Evolutionary conservation across 2,329 filamentous ascomycete genomes (phyloP).

Genomic region (Trichoderma sp.): DNA sequence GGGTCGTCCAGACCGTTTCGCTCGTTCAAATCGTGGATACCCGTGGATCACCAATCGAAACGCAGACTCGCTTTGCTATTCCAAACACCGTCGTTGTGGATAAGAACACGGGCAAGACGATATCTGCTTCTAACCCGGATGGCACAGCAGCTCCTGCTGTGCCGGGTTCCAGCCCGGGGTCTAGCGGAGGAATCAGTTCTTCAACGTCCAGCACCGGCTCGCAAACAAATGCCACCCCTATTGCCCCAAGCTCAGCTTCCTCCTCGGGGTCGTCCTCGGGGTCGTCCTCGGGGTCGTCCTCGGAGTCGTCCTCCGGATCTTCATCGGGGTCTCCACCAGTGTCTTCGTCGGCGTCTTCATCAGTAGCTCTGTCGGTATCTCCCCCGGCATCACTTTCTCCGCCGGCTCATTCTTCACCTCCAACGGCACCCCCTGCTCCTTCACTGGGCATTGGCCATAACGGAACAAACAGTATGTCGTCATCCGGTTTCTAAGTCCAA

Average conservation of each 20-base stretch:
- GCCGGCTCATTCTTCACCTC: constrained; percentile 30
- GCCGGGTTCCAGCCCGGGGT: constrained; percentile 5
- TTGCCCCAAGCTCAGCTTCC: neutral
- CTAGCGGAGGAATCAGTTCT: neutral
- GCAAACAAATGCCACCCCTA: neutral
- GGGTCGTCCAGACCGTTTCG: constrained; percentile 54
- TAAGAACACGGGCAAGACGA: constrained; percentile 37
- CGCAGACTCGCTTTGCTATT: constrained; percentile 42
- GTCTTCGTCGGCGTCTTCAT: neutral
- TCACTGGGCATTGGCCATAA: constrained; percentile 24
- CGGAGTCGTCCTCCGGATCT: too few relatives aligned
- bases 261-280: neutral
- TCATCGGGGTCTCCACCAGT: neutral
- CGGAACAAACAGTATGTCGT: constrained; percentile 25
- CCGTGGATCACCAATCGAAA: constrained; percentile 43
- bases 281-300: neutral
- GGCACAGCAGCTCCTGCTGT: constrained; percentile 13
- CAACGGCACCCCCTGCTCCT: constrained; percentile 21
- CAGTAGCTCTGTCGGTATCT: neutral
- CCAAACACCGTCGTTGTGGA: constrained; percentile 40
- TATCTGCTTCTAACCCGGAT: constrained; percentile 32
- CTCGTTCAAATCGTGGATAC: constrained; percentile 52
- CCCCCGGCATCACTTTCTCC: constrained; percentile 25
- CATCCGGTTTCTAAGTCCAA: neutral
- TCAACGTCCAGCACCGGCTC: neutral